These are phyloP conservation scores for Decorospora gaudefroyi DNA, from an alignment of 2,329 filamentous ascomycete genomes.

Conservation along the genomic window DNA sequence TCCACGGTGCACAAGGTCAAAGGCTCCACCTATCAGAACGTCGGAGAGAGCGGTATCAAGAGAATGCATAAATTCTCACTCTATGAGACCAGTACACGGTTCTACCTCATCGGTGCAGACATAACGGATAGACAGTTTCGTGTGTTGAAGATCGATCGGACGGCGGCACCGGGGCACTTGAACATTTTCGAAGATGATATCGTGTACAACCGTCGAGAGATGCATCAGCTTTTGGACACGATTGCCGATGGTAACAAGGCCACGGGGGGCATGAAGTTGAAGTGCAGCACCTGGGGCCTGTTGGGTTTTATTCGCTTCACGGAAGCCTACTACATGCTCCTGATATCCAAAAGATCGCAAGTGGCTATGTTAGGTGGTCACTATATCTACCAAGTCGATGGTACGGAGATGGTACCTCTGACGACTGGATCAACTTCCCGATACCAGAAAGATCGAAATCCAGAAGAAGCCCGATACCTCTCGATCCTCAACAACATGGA, in stretches of 20 bases:
- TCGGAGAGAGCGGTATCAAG: constrained; percentile 51
- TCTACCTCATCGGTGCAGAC: constrained; percentile 93
- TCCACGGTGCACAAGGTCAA: constrained; percentile 46
- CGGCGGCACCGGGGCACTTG: constrained; percentile 75
- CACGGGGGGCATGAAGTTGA: constrained; percentile 85
- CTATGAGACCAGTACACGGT: constrained; percentile 91
- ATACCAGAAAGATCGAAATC: constrained; percentile 78
- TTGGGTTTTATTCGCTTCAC: constrained; percentile 96
- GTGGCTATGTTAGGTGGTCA: constrained; percentile 96
- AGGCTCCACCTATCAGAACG: constrained; percentile 48
- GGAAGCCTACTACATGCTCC: constrained; percentile 92
- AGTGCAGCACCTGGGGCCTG: constrained; percentile 89
- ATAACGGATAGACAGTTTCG: constrained; percentile 86
- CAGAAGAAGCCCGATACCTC: constrained; percentile 87
- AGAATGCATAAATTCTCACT: constrained; percentile 95
- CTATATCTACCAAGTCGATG: constrained; percentile 93
- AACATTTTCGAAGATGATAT: constrained; percentile 92
- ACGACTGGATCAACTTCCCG: constrained; percentile 70
- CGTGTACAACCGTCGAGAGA: constrained; percentile 88
- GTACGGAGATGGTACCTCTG: constrained; percentile 86
- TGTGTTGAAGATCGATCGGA: constrained; percentile 93
- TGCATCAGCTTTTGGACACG: constrained; percentile 88
- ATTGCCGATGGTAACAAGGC: constrained; percentile 94
- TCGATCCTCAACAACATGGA: constrained; percentile 90
- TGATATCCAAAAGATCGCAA: constrained; percentile 94